Evolutionary conservation across 306 rosid genomes (phyloP).

Genomic region (Lablab purpureus): DNA sequence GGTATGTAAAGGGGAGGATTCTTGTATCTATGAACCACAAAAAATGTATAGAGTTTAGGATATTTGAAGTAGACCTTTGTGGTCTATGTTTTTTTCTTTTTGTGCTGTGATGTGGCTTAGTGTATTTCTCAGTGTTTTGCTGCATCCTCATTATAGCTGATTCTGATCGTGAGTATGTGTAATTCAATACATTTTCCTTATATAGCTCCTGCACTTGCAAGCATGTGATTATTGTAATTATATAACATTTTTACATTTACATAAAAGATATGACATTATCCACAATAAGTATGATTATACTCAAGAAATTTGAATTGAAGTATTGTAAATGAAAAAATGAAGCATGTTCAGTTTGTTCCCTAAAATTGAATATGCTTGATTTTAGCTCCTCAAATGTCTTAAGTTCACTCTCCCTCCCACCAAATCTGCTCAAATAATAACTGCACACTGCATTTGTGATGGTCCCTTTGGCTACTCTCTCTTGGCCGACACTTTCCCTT

Average conservation of each 20-base stretch:
- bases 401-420: not conserved
- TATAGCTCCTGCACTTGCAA: slow-evolving; percentile 5
- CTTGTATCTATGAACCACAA: slow-evolving; percentile 55
- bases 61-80: slow-evolving; percentile 47
- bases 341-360: not conserved
- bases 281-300: not conserved
- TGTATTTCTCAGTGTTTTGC: slow-evolving; percentile 47
- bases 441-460: not conserved
- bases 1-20: slow-evolving; percentile 45
- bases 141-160: slow-evolving; percentile 52
- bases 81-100: slow-evolving; percentile 40
- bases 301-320: not conserved
- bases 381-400: not conserved
- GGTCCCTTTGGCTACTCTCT: not conserved
- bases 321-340: not conserved
- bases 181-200: slow-evolving; percentile 9
- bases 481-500: not conserved
- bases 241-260: not conserved
- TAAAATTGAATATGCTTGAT: not conserved
- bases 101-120: slow-evolving; percentile 45
- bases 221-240: not conserved
- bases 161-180: slow-evolving; percentile 33
- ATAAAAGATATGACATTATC: not conserved
- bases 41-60: slow-evolving; percentile 55
- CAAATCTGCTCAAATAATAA: not conserved